Conservation (phyloP, 768 basidiomycete species). For the Lactarius hengduanensis region DNA sequence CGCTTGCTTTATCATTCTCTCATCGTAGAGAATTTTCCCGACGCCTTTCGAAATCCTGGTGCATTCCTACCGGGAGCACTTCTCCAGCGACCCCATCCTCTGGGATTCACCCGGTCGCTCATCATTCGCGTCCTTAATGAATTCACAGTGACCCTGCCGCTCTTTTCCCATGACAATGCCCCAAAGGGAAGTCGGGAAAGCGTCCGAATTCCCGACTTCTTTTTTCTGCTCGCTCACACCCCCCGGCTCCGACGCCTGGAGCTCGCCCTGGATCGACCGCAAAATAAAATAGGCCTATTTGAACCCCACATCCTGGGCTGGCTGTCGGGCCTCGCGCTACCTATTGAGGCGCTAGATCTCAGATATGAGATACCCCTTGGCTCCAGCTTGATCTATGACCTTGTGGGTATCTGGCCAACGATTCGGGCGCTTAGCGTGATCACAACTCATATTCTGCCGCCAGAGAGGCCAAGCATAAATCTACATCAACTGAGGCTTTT, state of each 20-base stretch:
- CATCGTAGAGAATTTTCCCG: constrained; percentile 9
- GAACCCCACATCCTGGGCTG: constrained; percentile 7
- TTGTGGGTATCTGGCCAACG: constrained; percentile 18
- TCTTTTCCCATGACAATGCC: neutral
- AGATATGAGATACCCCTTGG: neutral
- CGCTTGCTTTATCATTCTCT: constrained; percentile 11
- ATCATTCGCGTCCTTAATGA: constrained; percentile 8
- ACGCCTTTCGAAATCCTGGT: constrained; percentile 4
- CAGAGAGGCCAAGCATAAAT: neutral
- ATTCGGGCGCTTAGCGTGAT: constrained; percentile 18
- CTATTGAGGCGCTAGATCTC: constrained; percentile 14
- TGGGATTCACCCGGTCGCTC: constrained; percentile 12
- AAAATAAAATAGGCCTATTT: neutral
- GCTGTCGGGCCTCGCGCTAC: constrained; percentile 17
- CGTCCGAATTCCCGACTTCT: constrained; percentile 12
- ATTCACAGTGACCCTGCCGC: neutral
- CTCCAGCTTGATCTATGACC: constrained; percentile 1
- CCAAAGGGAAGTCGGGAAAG: neutral
- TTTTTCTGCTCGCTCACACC: constrained; percentile 9
- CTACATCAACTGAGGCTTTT: constrained; percentile 19
- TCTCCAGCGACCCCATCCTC: constrained; percentile 4
- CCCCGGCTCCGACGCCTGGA: neutral
- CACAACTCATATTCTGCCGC: neutral
- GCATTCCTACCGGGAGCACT: constrained; percentile 10
- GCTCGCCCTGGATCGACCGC: constrained; percentile 2